Evolutionary conservation across 192 early-diverging fungal genomes (phyloP).

Genomic region (Backusella circina): DNA sequence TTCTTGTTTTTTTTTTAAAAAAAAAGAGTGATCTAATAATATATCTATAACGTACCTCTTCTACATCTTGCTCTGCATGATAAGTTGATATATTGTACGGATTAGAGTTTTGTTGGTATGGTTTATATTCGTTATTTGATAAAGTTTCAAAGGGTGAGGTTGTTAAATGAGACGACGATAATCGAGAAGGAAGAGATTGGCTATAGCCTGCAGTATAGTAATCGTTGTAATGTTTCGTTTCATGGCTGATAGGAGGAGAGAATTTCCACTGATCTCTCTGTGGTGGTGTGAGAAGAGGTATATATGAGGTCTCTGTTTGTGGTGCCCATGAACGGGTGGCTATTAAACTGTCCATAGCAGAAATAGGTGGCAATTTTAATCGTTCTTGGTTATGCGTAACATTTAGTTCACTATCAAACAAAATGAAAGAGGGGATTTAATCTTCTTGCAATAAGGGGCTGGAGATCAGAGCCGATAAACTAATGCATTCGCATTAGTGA

Average conservation of each 20-base stretch:
- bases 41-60: not conserved
- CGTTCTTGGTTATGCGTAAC: not conserved
- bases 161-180: not conserved
- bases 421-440: not conserved
- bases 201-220: not conserved
- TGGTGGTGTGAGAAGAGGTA: not conserved
- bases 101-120: not conserved
- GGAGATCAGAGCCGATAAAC: not conserved
- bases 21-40: too few relatives aligned
- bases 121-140: not conserved
- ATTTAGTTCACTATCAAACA: not conserved
- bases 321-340: slow-evolving; percentile 5
- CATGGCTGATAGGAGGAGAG: not conserved
- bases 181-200: not conserved
- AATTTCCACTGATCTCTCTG: slow-evolving; percentile 7
- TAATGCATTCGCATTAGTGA: not conserved
- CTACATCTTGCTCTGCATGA: not conserved
- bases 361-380: slow-evolving; percentile 10
- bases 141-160: not conserved
- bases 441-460: not conserved
- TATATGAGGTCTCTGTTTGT: not conserved
- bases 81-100: not conserved
- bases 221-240: not conserved
- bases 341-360: slow-evolving; percentile 7
- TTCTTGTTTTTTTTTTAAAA: not conserved